A percentile compares a stretch with the other conserved stretches of the same genome.
Evolutionary conservation across 441 rosid species (phyloP).

Genomic region (Pelargonium myrrhifolium): DNA sequence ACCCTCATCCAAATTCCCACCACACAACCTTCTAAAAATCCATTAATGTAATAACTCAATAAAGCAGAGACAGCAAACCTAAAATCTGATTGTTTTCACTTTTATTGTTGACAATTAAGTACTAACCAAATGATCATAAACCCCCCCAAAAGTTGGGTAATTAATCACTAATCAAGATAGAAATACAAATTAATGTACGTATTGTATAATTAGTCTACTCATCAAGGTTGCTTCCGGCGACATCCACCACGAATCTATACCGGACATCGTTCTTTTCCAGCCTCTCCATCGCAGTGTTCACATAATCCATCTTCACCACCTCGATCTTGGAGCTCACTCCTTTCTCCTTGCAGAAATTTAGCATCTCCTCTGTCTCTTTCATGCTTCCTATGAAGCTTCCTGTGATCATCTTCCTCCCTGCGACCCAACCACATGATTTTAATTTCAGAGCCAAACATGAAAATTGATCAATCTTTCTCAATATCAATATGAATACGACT

Average conservation of each 20-base stretch:
- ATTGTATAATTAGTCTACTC: slow-evolving; percentile 6
- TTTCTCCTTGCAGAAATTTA: slow-evolving; percentile 30
- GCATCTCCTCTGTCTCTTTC: slow-evolving; percentile 44
- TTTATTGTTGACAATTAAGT: too few species aligned
- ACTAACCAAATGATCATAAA: too few species aligned
- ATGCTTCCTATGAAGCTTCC: slow-evolving; percentile 65
- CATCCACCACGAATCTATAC: slow-evolving; percentile 46
- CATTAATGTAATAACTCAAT: too few species aligned
- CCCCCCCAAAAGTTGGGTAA: too few species aligned
- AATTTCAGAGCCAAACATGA: background rate
- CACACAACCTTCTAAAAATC: too few species aligned
- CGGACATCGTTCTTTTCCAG: slow-evolving; percentile 45
- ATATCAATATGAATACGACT: too few species aligned
- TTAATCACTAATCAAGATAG: too few species aligned
- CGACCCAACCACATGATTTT: background rate
- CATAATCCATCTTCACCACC: slow-evolving; percentile 34
- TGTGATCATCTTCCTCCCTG: slow-evolving; percentile 55
- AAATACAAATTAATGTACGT: too few species aligned
- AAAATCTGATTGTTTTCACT: too few species aligned
- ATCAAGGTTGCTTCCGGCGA: slow-evolving; percentile 54
- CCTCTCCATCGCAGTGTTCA: slow-evolving; percentile 37
- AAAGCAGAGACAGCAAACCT: too few species aligned
- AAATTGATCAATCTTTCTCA: too few species aligned
- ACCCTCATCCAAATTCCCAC: too few species aligned
- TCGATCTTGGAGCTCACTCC: slow-evolving; percentile 33